A percentile compares a stretch with the other conserved stretches of the same genome.
phyloP scores from a whole-genome alignment of 306 rosid species.

The Erythrophleum fordii region DNA sequence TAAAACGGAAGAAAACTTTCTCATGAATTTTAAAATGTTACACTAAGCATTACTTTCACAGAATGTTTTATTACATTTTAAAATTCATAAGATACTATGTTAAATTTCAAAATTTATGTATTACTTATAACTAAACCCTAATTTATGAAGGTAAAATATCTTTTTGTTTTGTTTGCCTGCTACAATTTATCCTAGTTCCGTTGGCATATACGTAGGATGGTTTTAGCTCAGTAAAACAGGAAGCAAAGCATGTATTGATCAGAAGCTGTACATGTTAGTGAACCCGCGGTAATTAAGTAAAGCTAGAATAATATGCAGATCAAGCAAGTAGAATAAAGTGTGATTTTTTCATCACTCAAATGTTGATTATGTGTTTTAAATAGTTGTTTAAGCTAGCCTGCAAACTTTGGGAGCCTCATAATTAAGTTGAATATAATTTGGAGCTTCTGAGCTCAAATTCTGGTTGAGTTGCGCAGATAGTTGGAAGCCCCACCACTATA shows the following conservation, averaged over 20 bases:
- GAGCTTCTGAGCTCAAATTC: not conserved
- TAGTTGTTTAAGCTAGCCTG: not conserved
- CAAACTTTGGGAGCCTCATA: not conserved
- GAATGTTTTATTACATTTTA: not conserved
- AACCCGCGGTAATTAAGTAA: too few relatives aligned
- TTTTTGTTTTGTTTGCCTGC: too few relatives aligned
- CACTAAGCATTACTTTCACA: not conserved
- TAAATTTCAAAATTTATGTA: too few relatives aligned
- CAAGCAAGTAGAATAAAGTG: too few relatives aligned
- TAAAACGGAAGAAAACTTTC: not conserved
- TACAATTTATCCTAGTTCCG: too few relatives aligned
- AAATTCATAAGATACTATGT: not conserved
- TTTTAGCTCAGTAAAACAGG: not conserved
- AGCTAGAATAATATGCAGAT: too few relatives aligned
- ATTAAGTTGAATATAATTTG: not conserved
- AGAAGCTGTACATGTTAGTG: too few relatives aligned
- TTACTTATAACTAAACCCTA: too few relatives aligned
- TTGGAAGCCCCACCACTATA: conserved; percentile 10
- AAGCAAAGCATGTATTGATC: not conserved
- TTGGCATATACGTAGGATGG: not conserved
- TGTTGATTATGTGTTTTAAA: not conserved
- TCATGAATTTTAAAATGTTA: not conserved
- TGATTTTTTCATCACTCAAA: not conserved
- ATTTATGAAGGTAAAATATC: not conserved
- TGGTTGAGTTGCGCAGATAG: not conserved